Base-by-base conservation (phyloP, 495 filamentous ascomycete species). In the Hypoxylon rickii region DNA sequence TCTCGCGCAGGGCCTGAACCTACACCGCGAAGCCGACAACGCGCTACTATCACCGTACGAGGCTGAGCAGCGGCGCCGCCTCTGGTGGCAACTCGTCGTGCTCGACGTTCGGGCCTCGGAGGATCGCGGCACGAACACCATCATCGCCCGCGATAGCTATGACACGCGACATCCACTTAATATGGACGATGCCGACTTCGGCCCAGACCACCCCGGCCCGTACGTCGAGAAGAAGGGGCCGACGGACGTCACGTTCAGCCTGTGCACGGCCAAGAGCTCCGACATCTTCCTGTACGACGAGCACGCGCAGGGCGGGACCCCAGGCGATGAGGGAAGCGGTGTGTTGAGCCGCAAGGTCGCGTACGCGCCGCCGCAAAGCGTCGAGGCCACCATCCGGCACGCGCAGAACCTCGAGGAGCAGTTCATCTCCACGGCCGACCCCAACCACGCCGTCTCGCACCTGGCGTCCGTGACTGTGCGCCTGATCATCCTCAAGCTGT, bases 11-110 rank as follows among this genome's bases (percentile, higher is more conserved):
- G 82, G 81, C 3, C 66, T 90, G 6, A 81, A 85, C 7, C 70
- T 93, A 7, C 89, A 91, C 65, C 78, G 84, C 2, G 89, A 92
- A 55, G 83, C 82, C 1, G 71, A 69, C 10, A 53, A 50, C 36
- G 21, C 58, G 2, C 33, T 40, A n/a, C 83, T 88, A 4, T 71
- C 76, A 0, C 82, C 86, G 0, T 89, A 87, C 48, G 86, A 90
- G 39, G 82, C 81, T 0, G 89, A 93, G 71, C 83, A 89, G 76
- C 80, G 89, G 20, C 79, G 89, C 34, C 79, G 89, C 2, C 65
- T 92, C 0, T 93, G 89, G 89, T 89, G 87, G 82, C 82, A 89
- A 64, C 76, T 92, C 11, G 82, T 81, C 63, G 70, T 89, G 17
- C 69, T 92, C 17, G 89, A 93, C 64, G 70, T 81, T n/a, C 79